Evolutionary conservation across 805 yeast genomes (phyloP).

Genomic region (Wickerhamomyces queroliae): DNA sequence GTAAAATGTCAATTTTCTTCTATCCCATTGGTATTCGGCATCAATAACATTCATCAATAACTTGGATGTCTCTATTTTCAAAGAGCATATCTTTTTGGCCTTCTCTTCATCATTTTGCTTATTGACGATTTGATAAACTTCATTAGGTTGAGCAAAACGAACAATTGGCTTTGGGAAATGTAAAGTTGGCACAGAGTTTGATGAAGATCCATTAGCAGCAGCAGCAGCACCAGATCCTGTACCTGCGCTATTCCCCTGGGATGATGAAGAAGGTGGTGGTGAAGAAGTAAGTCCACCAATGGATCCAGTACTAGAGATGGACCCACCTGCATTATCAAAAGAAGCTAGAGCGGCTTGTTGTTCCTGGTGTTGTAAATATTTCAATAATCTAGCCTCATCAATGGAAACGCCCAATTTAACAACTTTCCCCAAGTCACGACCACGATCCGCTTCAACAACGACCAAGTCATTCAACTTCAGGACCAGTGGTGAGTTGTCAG

Average conservation of each 20-base stretch:
- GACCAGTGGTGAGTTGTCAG: constrained; percentile 25
- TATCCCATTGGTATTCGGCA: constrained; percentile 79
- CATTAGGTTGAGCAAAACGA: constrained; percentile 71
- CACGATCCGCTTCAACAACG: constrained; percentile 80
- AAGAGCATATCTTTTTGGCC: constrained; percentile 33
- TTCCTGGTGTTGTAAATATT: constrained; percentile 67
- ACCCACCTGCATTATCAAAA: constrained; percentile 10
- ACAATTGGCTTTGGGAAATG: constrained; percentile 66
- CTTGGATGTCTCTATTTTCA: constrained; percentile 17
- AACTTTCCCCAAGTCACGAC: constrained; percentile 75
- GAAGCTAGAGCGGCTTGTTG: constrained; percentile 48
- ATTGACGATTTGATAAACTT: constrained; percentile 52
- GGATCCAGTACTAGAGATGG: neutral
- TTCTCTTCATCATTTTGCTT: constrained; percentile 70
- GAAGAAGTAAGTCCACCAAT: neutral
- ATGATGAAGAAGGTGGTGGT: neutral
- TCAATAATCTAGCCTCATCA: constrained; percentile 64
- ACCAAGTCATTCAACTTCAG: constrained; percentile 62
- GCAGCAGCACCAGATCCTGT: neutral
- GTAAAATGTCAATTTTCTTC: constrained; percentile 70
- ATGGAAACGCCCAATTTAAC: constrained; percentile 58
- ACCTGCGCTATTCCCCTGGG: too few species aligned
- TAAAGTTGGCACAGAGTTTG: constrained; percentile 11
- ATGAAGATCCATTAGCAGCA: constrained; percentile 4
- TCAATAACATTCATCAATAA: constrained; percentile 52